Evolutionary conservation across 2,329 filamentous ascomycete species (phyloP), one percentile per base, ranked within the genome.

Genomic region (Ophiostoma populinum): DNA sequence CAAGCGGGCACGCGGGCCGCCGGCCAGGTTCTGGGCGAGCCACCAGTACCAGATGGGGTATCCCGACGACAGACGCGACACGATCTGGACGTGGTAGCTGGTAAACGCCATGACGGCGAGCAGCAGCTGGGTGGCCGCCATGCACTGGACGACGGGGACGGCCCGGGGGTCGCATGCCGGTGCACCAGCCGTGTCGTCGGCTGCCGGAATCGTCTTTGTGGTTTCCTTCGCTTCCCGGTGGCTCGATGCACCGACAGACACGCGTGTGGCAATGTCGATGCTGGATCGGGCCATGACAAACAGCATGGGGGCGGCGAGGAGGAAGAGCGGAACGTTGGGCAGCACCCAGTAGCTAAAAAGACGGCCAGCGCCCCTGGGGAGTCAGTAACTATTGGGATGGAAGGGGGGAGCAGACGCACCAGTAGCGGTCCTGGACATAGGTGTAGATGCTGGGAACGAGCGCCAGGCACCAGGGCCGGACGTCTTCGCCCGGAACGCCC

Each of bases 21-120:
- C 40, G 16, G 34, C 36, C 7, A 43, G 35, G 22, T 51, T 54
- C 4, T 55, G 57, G 1, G 80, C 80, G 25, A 92, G 52, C 63
- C 78, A 82, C 63, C 80, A 76, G 51, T 93, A 90, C 83, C 85
- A 94, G 13, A 90, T 56, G 1, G 85, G 80, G 53, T 87, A 93
- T 0, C 76, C 87, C 0, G 86, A 93, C 2, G 82, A 78, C 12
- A 98, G 66, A 17, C 90, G 72, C 29, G 79, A 92, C 47, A 95
- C 78, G 45, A 98, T 92, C 55, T 98, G 90, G 18, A 94, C 79
- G 51, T 98, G 90, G 50, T 92, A 92, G 42, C 62, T 82, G 10
- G 76, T 82, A 15, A 86, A 55, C 15, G 83, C 80, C 40, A 87
- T 54, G 3, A 70, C 41, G 2, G 78, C 75, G 13, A 98, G 61